Conservation (phyloP, 768 basidiomycete species). For the Auriscalpium orientale region DNA sequence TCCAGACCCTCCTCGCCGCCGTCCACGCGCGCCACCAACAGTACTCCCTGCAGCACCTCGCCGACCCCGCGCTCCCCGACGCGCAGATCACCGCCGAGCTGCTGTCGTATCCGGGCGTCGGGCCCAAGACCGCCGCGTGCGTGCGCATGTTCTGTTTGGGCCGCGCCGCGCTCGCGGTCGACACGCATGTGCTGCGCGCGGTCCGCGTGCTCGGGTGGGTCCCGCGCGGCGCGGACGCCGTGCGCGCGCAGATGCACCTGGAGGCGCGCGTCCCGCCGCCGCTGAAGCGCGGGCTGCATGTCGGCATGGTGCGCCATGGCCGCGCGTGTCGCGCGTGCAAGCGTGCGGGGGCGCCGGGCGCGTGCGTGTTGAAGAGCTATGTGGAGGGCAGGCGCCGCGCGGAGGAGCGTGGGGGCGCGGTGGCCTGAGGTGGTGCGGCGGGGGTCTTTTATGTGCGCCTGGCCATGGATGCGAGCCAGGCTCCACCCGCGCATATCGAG, state of each 20-base stretch:
- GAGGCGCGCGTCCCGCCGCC: conserved; percentile 42
- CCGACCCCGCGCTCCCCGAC: conserved; percentile 28
- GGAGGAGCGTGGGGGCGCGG: conserved; percentile 10
- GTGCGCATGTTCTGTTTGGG: conserved; percentile 55
- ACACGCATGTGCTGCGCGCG: conserved; percentile 54
- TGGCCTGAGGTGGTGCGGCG: too few relatives aligned
- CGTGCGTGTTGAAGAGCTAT: conserved; percentile 32
- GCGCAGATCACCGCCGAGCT: conserved; percentile 50
- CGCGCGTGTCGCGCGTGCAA: conserved; percentile 48
- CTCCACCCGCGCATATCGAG: too few relatives aligned
- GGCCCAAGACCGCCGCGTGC: conserved; percentile 58
- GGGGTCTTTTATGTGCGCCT: too few relatives aligned
- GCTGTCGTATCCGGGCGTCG: conserved; percentile 49
- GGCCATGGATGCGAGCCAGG: too few relatives aligned
- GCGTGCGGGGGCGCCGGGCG: conserved; percentile 22
- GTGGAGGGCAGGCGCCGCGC: conserved; percentile 19
- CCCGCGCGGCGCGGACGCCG: conserved; percentile 36
- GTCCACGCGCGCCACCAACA: conserved; percentile 40
- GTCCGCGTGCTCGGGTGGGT: conserved; percentile 46
- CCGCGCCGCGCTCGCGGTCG: conserved; percentile 55
- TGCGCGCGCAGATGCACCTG: conserved; percentile 50
- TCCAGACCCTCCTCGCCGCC: conserved; percentile 38
- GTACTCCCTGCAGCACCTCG: conserved; percentile 54
- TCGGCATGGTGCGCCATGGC: conserved; percentile 53
- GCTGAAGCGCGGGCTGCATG: conserved; percentile 51